Evolutionary conservation across 1,284 basidiomycete genomes (phyloP).

Genomic region (Cutaneotrichosporon cyanovorans): DNA sequence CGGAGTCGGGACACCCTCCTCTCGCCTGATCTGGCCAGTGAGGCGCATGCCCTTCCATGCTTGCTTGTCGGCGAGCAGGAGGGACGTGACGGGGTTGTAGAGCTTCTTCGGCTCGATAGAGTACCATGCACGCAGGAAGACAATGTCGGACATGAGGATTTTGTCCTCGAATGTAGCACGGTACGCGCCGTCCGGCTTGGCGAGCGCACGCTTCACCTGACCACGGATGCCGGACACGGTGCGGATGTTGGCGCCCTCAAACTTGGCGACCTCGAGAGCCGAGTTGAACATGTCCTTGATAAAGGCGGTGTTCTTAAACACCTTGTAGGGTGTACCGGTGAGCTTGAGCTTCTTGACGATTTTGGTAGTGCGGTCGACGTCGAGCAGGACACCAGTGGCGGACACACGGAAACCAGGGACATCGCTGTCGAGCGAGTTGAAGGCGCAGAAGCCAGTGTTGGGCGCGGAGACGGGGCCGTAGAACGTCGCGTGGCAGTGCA

Average conservation of each 20-base stretch:
- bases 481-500: slow-evolving; percentile 98
- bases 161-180: slow-evolving; percentile 98
- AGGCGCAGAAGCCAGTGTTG: slow-evolving; percentile 97
- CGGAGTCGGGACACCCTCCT: slow-evolving; percentile 77
- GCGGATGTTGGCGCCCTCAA: slow-evolving; percentile 90
- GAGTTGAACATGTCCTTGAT: slow-evolving; percentile 95
- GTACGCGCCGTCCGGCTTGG: slow-evolving; percentile 91
- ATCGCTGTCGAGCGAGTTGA: slow-evolving; percentile 70
- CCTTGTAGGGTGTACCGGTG: slow-evolving; percentile 89
- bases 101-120: slow-evolving; percentile 88
- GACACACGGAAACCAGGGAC: slow-evolving; percentile 76
- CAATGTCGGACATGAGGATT: slow-evolving; percentile 88
- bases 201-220: slow-evolving; percentile 90
- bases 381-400: slow-evolving; percentile 90
- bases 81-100: slow-evolving; percentile 93
- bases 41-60: slow-evolving; percentile 89
- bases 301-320: slow-evolving; percentile 99
- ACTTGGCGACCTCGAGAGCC: slow-evolving; percentile 92
- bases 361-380: slow-evolving; percentile 81
- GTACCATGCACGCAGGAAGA: slow-evolving; percentile 96
- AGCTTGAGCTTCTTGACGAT: slow-evolving; percentile 99
- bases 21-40: slow-evolving; percentile 82
- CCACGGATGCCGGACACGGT: slow-evolving; percentile 95
- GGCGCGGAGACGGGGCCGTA: slow-evolving; percentile 83
- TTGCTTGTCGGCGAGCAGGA: slow-evolving; percentile 71